Conservation (phyloP, 495 filamentous ascomycete genomes). For the Trichoderma gamsii region DNA sequence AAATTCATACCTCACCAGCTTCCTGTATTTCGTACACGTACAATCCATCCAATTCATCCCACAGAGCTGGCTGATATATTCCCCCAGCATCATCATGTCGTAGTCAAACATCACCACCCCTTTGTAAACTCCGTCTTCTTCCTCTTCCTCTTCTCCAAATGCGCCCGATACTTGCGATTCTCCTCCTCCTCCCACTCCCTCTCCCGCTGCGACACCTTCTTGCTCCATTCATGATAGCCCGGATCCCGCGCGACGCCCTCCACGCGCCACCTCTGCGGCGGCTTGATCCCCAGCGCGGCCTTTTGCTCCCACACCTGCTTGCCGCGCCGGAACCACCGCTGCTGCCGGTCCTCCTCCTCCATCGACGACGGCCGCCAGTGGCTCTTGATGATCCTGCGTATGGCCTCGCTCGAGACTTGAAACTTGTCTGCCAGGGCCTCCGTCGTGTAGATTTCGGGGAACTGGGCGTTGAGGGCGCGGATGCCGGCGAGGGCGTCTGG, state of each 20-base stretch:
- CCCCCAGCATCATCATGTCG: not conserved
- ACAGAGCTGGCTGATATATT: not conserved
- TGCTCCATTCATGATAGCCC: conserved; percentile 13
- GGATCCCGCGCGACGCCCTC: conserved; percentile 54
- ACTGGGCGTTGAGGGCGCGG: conserved; percentile 64
- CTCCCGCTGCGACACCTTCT: not conserved
- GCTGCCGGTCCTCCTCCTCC: conserved; percentile 53
- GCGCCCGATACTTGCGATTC: not conserved
- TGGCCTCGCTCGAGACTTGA: conserved; percentile 75
- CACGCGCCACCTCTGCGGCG: conserved; percentile 59
- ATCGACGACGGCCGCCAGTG: conserved; percentile 69
- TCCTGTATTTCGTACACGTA: not conserved
- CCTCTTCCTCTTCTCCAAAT: conserved; percentile 7
- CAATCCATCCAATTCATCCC: not conserved
- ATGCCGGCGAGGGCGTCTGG: conserved; percentile 88
- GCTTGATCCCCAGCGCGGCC: conserved; percentile 62
- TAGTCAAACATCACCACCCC: not conserved
- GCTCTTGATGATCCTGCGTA: conserved; percentile 76
- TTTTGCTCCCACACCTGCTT: conserved; percentile 68
- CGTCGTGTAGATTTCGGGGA: conserved; percentile 71
- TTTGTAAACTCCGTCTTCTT: not conserved
- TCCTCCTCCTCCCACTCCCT: conserved; percentile 16
- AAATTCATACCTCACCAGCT: not conserved
- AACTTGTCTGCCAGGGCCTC: conserved; percentile 70
- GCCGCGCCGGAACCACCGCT: conserved; percentile 74